Evolutionary conservation across 495 filamentous ascomycete species (phyloP).

Genomic region (Penicillium cataractarum): DNA sequence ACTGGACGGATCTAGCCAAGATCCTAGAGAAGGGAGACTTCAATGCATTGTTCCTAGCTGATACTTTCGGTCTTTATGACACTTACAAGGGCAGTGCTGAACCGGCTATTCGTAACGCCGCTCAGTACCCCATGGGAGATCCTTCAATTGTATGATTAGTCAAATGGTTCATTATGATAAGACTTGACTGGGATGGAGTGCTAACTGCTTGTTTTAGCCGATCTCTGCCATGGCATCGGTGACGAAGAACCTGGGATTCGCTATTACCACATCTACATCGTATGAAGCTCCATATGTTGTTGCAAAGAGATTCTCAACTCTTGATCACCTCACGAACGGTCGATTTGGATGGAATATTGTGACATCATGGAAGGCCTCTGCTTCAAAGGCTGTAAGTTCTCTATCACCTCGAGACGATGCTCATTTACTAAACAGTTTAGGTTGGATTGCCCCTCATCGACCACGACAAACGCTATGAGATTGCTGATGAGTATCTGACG

Average conservation of each 20-base stretch:
- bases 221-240: not conserved
- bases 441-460: not conserved
- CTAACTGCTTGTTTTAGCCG: not conserved
- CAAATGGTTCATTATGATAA: too few species aligned
- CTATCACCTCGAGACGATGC: not conserved
- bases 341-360: not conserved
- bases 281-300: not conserved
- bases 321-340: not conserved
- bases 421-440: not conserved
- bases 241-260: not conserved
- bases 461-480: not conserved
- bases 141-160: not conserved
- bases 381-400: not conserved
- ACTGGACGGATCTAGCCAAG: not conserved
- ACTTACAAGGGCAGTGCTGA: not conserved
- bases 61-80: not conserved
- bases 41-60: not conserved
- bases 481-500: not conserved
- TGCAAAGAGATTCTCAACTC: not conserved
- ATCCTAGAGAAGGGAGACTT: not conserved
- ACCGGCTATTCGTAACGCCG: not conserved
- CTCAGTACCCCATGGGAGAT: not conserved
- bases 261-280: not conserved
- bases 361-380: not conserved
- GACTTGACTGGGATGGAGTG: not conserved